phyloP scores from a whole-genome alignment of 2,329 filamentous ascomycete species.

The Parastagonospora avenae region DNA sequence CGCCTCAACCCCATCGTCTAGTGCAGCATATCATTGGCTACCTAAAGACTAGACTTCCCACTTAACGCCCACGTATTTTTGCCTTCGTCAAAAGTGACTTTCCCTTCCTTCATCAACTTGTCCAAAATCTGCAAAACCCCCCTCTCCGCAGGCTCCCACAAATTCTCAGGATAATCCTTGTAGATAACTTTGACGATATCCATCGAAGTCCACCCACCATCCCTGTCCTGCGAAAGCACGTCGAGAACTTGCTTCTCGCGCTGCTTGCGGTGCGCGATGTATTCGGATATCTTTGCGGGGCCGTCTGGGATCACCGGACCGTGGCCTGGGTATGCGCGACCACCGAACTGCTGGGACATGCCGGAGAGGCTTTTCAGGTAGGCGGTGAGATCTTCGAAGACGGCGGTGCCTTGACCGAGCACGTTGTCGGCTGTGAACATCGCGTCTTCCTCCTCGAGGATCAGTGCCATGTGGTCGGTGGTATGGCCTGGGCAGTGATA shows the following conservation, averaged over 20 bases:
- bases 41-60: slow-evolving; percentile 39
- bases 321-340: slow-evolving; percentile 85
- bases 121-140: slow-evolving; percentile 78
- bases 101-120: slow-evolving; percentile 79
- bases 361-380: slow-evolving; percentile 72
- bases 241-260: slow-evolving; percentile 64
- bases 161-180: slow-evolving; percentile 72
- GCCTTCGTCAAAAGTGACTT: slow-evolving; percentile 53
- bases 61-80: slow-evolving; percentile 43
- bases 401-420: slow-evolving; percentile 82
- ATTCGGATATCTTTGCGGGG: slow-evolving; percentile 73
- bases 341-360: slow-evolving; percentile 70
- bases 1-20: not conserved
- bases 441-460: slow-evolving; percentile 76
- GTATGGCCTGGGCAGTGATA: slow-evolving; percentile 77
- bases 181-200: slow-evolving; percentile 92
- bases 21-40: slow-evolving; percentile 13
- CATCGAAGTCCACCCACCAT: slow-evolving; percentile 68
- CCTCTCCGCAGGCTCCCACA: slow-evolving; percentile 76
- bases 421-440: slow-evolving; percentile 92
- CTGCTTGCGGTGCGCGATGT: slow-evolving; percentile 79
- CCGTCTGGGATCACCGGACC: slow-evolving; percentile 79
- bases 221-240: slow-evolving; percentile 37
- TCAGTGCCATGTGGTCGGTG: slow-evolving; percentile 78
- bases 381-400: slow-evolving; percentile 75